Percentiles rank a stretch among this genome's conserved stretches.
Conservation (phyloP, 2,329 filamentous ascomycete species). For the Dactylellina leptospora region DNA sequence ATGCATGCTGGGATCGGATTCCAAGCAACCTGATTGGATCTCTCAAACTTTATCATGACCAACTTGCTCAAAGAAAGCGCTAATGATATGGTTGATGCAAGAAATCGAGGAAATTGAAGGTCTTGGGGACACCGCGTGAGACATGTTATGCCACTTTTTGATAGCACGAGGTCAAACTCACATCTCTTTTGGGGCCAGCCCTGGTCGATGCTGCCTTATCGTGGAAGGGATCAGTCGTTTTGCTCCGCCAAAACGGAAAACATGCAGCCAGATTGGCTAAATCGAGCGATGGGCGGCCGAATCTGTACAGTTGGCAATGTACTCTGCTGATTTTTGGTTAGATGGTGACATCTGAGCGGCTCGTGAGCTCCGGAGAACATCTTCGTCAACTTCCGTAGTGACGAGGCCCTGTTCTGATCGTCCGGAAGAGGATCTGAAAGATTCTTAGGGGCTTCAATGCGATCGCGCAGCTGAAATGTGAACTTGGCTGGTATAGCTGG, state of each 20-base stretch:
- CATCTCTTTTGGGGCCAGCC: constrained; percentile 36
- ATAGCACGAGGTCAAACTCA: constrained; percentile 12
- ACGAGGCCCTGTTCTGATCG: too few relatives aligned
- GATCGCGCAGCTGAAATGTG: too few relatives aligned
- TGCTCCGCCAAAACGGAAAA: constrained; percentile 33
- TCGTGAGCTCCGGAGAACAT: too few relatives aligned
- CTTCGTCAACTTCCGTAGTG: too few relatives aligned
- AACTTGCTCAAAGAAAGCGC: constrained; percentile 11
- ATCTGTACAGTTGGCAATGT: constrained; percentile 24
- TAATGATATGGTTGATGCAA: constrained; percentile 8
- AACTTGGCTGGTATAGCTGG: too few relatives aligned
- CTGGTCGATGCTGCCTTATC: neutral
- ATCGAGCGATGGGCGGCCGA: constrained; percentile 43
- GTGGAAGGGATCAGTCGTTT: constrained; percentile 33
- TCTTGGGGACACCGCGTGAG: constrained; percentile 39
- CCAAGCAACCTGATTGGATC: constrained; percentile 25
- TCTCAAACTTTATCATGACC: neutral
- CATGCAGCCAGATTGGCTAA: constrained; percentile 16
- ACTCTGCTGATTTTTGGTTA: too few relatives aligned
- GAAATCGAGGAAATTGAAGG: constrained; percentile 18
- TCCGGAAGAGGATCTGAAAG: too few relatives aligned
- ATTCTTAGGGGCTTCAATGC: too few relatives aligned
- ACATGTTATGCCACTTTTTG: constrained; percentile 40
- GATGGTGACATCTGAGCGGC: too few relatives aligned
- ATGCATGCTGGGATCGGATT: constrained; percentile 18